Conservation (phyloP, 495 filamentous ascomycete genomes). For the Hypoxylon trugodes region DNA sequence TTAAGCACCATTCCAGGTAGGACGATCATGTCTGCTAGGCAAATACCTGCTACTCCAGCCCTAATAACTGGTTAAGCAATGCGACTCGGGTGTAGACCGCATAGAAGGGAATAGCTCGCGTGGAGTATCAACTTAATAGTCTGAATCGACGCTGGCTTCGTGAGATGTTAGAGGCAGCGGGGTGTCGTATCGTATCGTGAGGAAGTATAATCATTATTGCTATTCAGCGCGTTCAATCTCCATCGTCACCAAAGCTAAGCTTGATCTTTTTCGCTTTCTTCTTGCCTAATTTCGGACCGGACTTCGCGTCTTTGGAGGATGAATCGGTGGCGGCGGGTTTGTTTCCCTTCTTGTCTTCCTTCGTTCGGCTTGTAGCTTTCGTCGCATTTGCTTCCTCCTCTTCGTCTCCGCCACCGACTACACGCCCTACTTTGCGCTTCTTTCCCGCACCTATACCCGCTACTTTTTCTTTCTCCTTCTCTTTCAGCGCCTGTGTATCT, state of each 20-base stretch:
- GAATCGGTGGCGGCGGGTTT: conserved; percentile 22
- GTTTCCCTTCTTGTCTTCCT: conserved; percentile 8
- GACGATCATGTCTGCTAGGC: no score
- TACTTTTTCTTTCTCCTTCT: conserved; percentile 42
- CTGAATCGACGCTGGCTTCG: no score
- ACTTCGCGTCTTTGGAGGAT: conserved; percentile 37
- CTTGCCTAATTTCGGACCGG: conserved; percentile 21
- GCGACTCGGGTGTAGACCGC: no score
- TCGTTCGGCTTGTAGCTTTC: not conserved
- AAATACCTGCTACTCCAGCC: no score
- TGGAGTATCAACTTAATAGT: no score
- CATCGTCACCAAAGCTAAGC: conserved; percentile 65
- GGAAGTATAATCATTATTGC: not conserved
- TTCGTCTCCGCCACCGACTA: conserved; percentile 50
- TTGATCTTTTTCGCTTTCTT: conserved; percentile 67
- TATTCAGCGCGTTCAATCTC: conserved; percentile 32
- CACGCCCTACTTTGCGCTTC: conserved; percentile 59
- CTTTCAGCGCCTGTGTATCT: conserved; percentile 17
- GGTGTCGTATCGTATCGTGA: no score
- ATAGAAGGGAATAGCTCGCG: no score
- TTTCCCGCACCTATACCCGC: conserved; percentile 53
- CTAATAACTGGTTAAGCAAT: no score
- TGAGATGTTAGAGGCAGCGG: no score
- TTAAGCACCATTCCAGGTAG: no score
- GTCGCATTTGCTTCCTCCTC: conserved; percentile 21